phyloP scores from a whole-genome alignment of 108 stramenopile species.

The Pseudonitzschia pungens region DNA sequence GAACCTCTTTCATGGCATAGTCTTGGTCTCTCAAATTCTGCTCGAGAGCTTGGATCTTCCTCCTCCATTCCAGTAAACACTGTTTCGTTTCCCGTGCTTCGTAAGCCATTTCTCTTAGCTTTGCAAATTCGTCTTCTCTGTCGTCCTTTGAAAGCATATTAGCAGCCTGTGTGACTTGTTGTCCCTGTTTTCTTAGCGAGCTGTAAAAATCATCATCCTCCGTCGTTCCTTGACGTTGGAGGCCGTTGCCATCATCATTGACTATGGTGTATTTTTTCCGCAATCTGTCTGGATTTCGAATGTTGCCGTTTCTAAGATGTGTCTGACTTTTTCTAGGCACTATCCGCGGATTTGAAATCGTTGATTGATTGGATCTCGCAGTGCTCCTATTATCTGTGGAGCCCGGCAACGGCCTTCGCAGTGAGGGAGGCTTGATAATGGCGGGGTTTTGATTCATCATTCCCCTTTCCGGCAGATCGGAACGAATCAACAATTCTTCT shows the following conservation, averaged over 20 bases:
- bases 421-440: neutral
- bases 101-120: neutral
- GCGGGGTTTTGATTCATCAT: neutral
- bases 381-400: neutral
- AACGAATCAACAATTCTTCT: neutral
- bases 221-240: no score
- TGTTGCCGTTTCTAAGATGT: neutral
- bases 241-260: no score
- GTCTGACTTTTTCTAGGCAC: neutral
- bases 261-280: neutral
- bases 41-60: constrained; percentile 17
- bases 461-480: neutral
- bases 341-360: neutral
- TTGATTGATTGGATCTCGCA: neutral
- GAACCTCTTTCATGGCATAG: constrained; percentile 13
- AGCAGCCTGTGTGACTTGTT: neutral
- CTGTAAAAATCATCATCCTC: neutral
- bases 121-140: neutral
- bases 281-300: neutral
- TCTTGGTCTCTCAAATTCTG: constrained; percentile 7
- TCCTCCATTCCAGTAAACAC: neutral
- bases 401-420: neutral
- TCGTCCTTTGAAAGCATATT: neutral
- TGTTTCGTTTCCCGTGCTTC: constrained; percentile 1
- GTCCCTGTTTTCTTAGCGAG: neutral